These are phyloP conservation scores for Lasiodiplodia sp. DNA, from an alignment of 2,329 filamentous ascomycete species.

Conservation along the genomic window DNA sequence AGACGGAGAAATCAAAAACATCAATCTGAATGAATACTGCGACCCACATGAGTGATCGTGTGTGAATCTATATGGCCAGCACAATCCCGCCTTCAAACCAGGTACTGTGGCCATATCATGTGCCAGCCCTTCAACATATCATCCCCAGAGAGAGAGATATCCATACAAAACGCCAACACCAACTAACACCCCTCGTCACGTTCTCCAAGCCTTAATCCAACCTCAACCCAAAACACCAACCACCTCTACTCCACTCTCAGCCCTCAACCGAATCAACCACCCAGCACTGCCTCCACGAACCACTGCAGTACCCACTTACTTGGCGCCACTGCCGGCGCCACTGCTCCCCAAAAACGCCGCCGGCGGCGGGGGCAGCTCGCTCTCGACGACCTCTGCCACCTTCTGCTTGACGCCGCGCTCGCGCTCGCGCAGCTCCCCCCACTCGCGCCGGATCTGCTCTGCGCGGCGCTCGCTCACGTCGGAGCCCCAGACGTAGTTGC, in stretches of 20 bases:
- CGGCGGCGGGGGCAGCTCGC: constrained; percentile 48
- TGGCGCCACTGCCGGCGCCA: neutral
- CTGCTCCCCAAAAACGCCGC: constrained; percentile 37
- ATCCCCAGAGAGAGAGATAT: neutral
- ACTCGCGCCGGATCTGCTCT: constrained; percentile 12
- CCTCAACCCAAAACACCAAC: neutral
- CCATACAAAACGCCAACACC: neutral
- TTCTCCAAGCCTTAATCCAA: neutral
- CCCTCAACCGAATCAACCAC: neutral
- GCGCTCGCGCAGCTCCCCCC: constrained; percentile 39
- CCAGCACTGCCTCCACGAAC: neutral
- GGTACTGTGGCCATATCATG: neutral
- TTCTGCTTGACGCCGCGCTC: constrained; percentile 40
- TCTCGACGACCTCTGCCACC: constrained; percentile 52
- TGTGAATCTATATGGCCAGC: neutral
- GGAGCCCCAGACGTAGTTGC: constrained; percentile 52
- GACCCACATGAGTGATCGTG: neutral
- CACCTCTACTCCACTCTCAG: neutral
- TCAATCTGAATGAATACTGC: constrained; percentile 6
- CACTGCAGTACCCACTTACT: neutral
- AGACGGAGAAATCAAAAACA: constrained; percentile 22
- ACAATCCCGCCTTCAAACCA: neutral
- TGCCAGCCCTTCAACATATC: neutral
- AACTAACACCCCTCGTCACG: neutral
- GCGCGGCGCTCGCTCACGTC: constrained; percentile 8